Percentiles rank a stretch among this genome's conserved stretches.
These are phyloP conservation scores for Musa itinerans DNA, from an alignment of 176 grass and related monocot genomes.

Conservation along the genomic window DNA sequence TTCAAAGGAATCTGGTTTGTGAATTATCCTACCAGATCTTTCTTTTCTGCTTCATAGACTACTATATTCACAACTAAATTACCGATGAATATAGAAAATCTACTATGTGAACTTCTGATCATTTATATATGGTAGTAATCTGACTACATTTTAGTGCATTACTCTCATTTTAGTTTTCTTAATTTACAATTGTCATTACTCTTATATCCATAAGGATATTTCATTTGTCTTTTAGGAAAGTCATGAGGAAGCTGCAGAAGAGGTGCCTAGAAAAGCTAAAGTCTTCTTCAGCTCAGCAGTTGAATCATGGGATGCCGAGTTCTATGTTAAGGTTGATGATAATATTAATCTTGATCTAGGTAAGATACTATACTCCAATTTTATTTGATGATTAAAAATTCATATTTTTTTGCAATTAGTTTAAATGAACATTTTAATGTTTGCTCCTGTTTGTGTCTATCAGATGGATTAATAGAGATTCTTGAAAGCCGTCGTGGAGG, in stretches of 20 bases:
- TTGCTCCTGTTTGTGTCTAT: not conserved
- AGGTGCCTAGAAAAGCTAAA: constrained; percentile 87
- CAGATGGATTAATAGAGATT: constrained; percentile 91
- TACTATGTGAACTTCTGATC: no score
- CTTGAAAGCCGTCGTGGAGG: constrained; percentile 49
- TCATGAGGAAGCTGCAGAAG: constrained; percentile 91
- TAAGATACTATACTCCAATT: constrained; percentile 13
- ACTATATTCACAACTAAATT: no score
- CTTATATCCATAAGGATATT: not conserved
- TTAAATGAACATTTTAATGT: constrained; percentile 14
- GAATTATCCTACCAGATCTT: not conserved
- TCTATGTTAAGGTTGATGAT: constrained; percentile 93
- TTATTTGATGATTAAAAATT: not conserved
- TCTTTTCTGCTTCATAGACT: not conserved
- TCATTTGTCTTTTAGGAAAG: constrained; percentile 49
- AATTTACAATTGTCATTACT: not conserved
- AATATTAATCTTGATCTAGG: constrained; percentile 81
- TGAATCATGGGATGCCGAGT: constrained; percentile 93
- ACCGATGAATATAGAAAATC: no score
- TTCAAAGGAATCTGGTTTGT: no score
- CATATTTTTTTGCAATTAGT: constrained; percentile 14
- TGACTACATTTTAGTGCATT: no score
- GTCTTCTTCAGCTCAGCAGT: constrained; percentile 81
- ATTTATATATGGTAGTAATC: no score
- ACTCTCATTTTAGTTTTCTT: not conserved